Conservation (phyloP, 306 rosid species). For the Myrica gale region DNA sequence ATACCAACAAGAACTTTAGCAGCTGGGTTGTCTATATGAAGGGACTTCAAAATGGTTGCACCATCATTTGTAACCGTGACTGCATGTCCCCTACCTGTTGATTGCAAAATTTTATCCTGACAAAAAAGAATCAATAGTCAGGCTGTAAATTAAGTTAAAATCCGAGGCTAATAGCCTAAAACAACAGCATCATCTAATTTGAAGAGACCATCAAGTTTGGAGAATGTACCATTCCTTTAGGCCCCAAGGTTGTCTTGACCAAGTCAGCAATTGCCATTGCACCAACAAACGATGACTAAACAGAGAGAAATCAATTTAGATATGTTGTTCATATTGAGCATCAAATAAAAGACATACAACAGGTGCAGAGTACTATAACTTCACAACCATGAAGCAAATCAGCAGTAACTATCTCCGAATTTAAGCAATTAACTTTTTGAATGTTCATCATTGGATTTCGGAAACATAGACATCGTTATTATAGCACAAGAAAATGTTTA, state of each 20-base stretch:
- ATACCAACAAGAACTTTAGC: conserved; percentile 99
- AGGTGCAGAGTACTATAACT: neutral
- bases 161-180: neutral
- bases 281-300: conserved; percentile 91
- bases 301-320: neutral
- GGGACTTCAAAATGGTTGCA: conserved; percentile 94
- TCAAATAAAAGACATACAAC: neutral
- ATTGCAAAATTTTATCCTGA: conserved; percentile 95
- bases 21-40: conserved; percentile 95
- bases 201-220: neutral
- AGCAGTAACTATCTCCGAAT: neutral
- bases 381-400: neutral
- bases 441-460: no score
- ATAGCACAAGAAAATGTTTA: neutral
- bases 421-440: neutral
- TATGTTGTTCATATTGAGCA: neutral
- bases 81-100: conserved; percentile 84
- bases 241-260: conserved; percentile 95
- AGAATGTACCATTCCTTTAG: conserved; percentile 84
- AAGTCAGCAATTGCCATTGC: conserved; percentile 95
- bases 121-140: conserved; percentile 14
- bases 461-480: neutral
- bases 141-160: neutral
- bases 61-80: conserved; percentile 96
- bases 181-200: neutral